These are phyloP conservation scores for Prunus persica DNA, from an alignment of 306 rosid species.

Conservation along the genomic window DNA sequence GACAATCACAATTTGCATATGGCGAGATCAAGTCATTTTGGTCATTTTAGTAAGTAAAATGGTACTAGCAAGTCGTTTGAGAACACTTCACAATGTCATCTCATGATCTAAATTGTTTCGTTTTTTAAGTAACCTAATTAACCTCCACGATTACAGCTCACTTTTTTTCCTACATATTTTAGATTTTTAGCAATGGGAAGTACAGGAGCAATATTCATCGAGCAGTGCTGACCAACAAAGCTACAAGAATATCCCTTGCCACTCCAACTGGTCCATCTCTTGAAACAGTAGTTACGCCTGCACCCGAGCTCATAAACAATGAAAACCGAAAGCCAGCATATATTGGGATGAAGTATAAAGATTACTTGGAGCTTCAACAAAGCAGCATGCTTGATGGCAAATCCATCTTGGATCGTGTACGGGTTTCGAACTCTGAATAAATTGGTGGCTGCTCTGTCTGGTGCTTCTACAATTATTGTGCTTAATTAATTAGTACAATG, in stretches of 20 bases:
- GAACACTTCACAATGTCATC: no score
- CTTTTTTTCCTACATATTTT: no score
- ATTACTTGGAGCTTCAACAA: conserved; percentile 28
- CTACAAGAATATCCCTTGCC: conserved; percentile 23
- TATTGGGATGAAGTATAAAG: conserved; percentile 23
- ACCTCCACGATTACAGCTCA: no score
- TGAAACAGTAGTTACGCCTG: conserved; percentile 19
- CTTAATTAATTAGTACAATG: no score
- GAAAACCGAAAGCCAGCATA: conserved; percentile 11
- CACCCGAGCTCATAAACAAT: conserved; percentile 20
- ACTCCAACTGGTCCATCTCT: conserved; percentile 21
- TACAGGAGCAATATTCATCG: conserved; percentile 26
- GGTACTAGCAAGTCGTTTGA: no score
- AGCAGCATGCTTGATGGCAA: conserved; percentile 16
- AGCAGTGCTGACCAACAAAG: conserved; percentile 17
- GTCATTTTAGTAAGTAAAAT: no score
- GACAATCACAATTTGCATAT: no score
- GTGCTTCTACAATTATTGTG: no score
- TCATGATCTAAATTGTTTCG: no score
- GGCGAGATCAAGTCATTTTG: no score
- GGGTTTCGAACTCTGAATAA: not conserved
- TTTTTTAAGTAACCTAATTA: no score
- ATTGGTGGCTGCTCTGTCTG: not conserved
- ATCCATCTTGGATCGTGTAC: conserved; percentile 22
- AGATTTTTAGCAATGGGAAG: conserved; percentile 37